Percentiles rank a stretch among this genome's conserved stretches.
Conservation (phyloP, 2,329 filamentous ascomycete genomes). For the Leptographium radiaticola region DNA sequence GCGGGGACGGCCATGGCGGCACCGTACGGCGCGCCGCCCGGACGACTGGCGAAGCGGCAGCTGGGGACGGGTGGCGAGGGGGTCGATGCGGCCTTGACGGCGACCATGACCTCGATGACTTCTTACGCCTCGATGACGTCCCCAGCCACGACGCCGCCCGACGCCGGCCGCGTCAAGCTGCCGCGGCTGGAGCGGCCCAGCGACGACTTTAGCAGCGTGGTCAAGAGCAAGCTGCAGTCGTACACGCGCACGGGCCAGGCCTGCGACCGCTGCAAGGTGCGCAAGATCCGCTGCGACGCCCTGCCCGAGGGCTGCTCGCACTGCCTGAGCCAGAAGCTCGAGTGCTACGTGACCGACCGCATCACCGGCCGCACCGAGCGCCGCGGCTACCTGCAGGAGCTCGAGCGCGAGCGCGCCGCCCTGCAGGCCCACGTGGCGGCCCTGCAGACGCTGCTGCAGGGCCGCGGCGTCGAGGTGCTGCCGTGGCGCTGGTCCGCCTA, state of each 20-base stretch:
- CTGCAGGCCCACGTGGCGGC: conserved; percentile 55
- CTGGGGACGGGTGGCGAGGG: too few species aligned
- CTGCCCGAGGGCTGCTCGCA: conserved; percentile 70
- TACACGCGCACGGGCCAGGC: conserved; percentile 64
- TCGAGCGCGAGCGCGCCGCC: conserved; percentile 59
- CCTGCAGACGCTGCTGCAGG: conserved; percentile 52
- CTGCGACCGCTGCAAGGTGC: conserved; percentile 77
- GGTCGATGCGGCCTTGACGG: too few species aligned
- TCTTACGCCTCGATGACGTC: too few species aligned
- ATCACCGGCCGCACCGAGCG: conserved; percentile 71
- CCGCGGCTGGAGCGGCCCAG: conserved; percentile 33
- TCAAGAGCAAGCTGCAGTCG: conserved; percentile 41
- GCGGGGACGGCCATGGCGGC: too few species aligned
- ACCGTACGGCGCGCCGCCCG: too few species aligned
- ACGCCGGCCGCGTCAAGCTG: conserved; percentile 24
- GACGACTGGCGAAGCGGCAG: too few species aligned
- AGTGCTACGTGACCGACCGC: conserved; percentile 76
- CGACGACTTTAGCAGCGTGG: conserved; percentile 40
- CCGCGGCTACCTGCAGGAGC: conserved; percentile 62
- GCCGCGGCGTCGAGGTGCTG: conserved; percentile 48
- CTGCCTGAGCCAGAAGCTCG: conserved; percentile 61
- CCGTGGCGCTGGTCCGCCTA: conserved; percentile 28
- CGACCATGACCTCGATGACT: too few species aligned
- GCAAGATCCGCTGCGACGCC: conserved; percentile 81
- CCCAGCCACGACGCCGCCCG: not conserved